phyloP scores from a whole-genome alignment of 2,329 filamentous ascomycete genomes.

The Alternaria brassicicola region DNA sequence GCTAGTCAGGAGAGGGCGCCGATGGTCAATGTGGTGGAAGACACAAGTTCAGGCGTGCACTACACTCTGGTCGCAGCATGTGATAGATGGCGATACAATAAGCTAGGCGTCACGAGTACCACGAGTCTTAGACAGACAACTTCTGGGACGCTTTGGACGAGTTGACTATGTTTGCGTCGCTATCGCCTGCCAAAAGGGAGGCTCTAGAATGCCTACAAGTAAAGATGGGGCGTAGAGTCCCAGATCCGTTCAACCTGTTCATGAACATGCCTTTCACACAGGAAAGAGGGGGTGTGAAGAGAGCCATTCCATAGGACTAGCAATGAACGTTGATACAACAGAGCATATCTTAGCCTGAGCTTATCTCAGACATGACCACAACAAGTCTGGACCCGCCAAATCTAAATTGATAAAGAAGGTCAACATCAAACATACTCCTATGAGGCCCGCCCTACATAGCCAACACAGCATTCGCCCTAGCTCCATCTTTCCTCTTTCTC shows the following conservation, averaged over 20 bases:
- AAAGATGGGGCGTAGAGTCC: slow-evolving; percentile 35
- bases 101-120: slow-evolving; percentile 41
- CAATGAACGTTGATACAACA: fast-evolving
- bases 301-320: neutral
- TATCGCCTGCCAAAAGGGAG: slow-evolving; percentile 22
- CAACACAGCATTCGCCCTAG: neutral
- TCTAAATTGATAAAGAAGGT: slow-evolving; percentile 26
- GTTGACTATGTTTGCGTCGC: slow-evolving; percentile 15
- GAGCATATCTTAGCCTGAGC: neutral
- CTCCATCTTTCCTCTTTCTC: slow-evolving; percentile 5
- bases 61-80: slow-evolving; percentile 47
- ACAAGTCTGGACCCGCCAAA: slow-evolving; percentile 21
- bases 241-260: slow-evolving; percentile 48
- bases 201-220: slow-evolving; percentile 29
- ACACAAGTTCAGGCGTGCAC: slow-evolving; percentile 43
- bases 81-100: slow-evolving; percentile 45
- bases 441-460: slow-evolving; percentile 13
- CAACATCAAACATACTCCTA: slow-evolving; percentile 17
- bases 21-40: slow-evolving; percentile 43
- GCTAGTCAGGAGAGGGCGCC: slow-evolving; percentile 44
- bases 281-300: slow-evolving; percentile 45
- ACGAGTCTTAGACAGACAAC: slow-evolving; percentile 48
- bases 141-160: slow-evolving; percentile 41
- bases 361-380: neutral
- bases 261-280: slow-evolving; percentile 55